Percentiles rank a stretch among this genome's conserved stretches.
phyloP scores from a whole-genome alignment of 257 asterid genomes.

The Solanum megistacrolobum region DNA sequence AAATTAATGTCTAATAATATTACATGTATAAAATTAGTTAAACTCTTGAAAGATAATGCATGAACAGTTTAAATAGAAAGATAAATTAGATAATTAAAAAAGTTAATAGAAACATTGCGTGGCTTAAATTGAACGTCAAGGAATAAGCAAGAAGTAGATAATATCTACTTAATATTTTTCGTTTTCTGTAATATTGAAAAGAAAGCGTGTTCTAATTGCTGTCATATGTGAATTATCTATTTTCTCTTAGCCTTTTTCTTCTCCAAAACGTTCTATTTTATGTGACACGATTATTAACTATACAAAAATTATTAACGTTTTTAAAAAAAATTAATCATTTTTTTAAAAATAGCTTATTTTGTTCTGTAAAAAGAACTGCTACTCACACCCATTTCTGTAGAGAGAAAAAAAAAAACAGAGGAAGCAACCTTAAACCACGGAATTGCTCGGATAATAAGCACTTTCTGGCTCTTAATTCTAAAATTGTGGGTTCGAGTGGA shows the following conservation, averaged over 20 bases:
- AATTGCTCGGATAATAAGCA: neutral
- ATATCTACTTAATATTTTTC: neutral
- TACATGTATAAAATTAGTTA: no score
- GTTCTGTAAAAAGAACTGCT: neutral
- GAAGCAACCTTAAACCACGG: neutral
- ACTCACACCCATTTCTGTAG: neutral
- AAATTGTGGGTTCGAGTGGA: neutral
- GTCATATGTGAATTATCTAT: neutral
- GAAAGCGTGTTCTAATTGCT: neutral
- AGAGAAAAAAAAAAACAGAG: neutral
- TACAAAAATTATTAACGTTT: neutral
- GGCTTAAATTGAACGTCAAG: constrained; percentile 10
- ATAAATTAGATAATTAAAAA: neutral
- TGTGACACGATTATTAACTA: neutral
- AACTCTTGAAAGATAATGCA: neutral
- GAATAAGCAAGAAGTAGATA: neutral
- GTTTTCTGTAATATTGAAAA: neutral
- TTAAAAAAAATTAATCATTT: no score
- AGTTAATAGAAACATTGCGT: neutral
- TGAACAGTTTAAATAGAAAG: neutral
- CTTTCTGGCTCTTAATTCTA: neutral
- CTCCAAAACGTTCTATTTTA: neutral
- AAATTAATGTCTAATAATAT: no score
- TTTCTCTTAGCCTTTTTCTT: neutral
- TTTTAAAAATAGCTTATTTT: neutral